phyloP scores from a whole-genome alignment of 2,329 filamentous ascomycete species.

The Xylariaceae sp. region DNA sequence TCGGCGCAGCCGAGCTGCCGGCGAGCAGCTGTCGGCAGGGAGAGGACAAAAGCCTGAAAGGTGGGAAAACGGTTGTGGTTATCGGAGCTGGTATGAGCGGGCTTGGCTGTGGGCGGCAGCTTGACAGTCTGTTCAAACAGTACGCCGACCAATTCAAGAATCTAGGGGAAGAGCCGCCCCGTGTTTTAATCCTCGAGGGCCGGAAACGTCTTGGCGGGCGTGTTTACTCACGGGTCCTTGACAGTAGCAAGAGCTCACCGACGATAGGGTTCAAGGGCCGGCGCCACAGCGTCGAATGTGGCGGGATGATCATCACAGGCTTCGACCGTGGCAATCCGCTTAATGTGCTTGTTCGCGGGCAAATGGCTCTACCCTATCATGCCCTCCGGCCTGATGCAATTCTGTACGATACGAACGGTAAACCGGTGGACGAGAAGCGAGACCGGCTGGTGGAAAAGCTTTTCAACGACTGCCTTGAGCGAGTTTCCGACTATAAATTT shows the following conservation, averaged over 20 bases:
- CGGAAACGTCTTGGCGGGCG: slow-evolving; percentile 82
- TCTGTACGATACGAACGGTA: slow-evolving; percentile 79
- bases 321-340: slow-evolving; percentile 94
- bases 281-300: slow-evolving; percentile 86
- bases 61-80: slow-evolving; percentile 71
- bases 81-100: slow-evolving; percentile 94
- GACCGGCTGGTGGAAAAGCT: slow-evolving; percentile 84
- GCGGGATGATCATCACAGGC: slow-evolving; percentile 95
- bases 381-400: slow-evolving; percentile 73
- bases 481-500: slow-evolving; percentile 84
- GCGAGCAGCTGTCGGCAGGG: slow-evolving; percentile 36
- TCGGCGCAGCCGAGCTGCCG: slow-evolving; percentile 78
- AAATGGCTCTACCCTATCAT: slow-evolving; percentile 83
- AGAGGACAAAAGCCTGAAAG: slow-evolving; percentile 40
- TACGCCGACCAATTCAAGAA: slow-evolving; percentile 64
- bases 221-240: slow-evolving; percentile 75
- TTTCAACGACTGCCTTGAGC: slow-evolving; percentile 91
- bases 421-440: slow-evolving; percentile 68
- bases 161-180: slow-evolving; percentile 62
- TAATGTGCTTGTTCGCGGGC: slow-evolving; percentile 83
- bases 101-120: slow-evolving; percentile 82
- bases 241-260: slow-evolving; percentile 50
- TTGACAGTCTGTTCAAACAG: slow-evolving; percentile 80
- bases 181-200: slow-evolving; percentile 79
- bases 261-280: slow-evolving; percentile 51